A percentile compares a stretch with the other conserved stretches of the same genome.
Conservation (phyloP, 2,329 filamentous ascomycete genomes). For the Penicillium palitans region DNA sequence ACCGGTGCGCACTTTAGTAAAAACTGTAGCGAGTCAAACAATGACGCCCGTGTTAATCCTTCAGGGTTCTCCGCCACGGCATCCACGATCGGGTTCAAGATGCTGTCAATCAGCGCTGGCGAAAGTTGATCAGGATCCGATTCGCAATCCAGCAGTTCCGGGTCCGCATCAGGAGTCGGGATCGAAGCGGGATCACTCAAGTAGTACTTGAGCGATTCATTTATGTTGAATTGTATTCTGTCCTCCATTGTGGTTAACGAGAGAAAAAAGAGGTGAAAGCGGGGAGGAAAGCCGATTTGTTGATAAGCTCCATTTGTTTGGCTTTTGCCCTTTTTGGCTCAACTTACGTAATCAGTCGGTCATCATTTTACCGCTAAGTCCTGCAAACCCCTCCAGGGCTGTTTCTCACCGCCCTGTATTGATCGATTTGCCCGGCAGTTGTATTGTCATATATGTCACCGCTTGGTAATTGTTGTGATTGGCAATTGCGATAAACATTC, state of each 20-base stretch:
- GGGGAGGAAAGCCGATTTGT: constrained; percentile 21
- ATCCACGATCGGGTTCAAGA: constrained; percentile 90
- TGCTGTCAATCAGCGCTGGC: constrained; percentile 73
- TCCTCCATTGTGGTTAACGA: constrained; percentile 57
- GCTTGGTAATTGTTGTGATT: constrained; percentile 1
- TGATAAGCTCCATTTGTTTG: constrained; percentile 29
- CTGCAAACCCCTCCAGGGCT: neutral
- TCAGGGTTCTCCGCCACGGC: constrained; percentile 89
- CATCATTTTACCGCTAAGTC: constrained; percentile 2
- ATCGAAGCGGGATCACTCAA: constrained; percentile 87
- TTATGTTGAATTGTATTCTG: constrained; percentile 83
- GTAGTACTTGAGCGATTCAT: constrained; percentile 93
- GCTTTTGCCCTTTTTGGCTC: constrained; percentile 28
- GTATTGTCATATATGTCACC: constrained; percentile 9
- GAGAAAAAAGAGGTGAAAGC: constrained; percentile 15
- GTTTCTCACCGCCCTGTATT: constrained; percentile 10
- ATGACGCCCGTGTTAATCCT: constrained; percentile 72
- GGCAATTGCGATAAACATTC: constrained; percentile 7
- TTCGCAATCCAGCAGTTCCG: constrained; percentile 84
- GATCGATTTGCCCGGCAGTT: neutral
- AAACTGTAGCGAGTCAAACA: constrained; percentile 93
- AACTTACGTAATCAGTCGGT: constrained; percentile 5
- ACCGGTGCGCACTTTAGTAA: constrained; percentile 85
- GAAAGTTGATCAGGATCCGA: constrained; percentile 83
- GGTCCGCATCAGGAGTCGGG: constrained; percentile 80